Evolutionary conservation across 164 flowering plant species (phyloP).

Genomic region (Sextonia rubra): DNA sequence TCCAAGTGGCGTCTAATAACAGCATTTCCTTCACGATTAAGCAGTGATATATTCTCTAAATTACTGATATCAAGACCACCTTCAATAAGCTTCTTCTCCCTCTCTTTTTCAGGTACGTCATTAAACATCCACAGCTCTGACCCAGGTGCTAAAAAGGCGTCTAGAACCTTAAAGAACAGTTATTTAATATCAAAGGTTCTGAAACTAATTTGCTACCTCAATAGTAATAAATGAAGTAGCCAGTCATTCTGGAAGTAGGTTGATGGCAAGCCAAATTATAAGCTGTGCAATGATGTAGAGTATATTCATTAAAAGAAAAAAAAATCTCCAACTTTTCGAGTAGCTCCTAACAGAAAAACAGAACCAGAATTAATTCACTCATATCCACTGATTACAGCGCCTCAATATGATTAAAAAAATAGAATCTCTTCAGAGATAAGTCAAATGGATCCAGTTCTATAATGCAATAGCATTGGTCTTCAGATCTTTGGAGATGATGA

Average conservation of each 20-base stretch:
- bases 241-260: neutral
- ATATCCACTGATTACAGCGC: too few relatives aligned
- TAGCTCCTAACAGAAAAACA: neutral
- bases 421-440: too few relatives aligned
- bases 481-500: too few relatives aligned
- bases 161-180: constrained; percentile 46
- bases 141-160: constrained; percentile 67
- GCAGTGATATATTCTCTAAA: constrained; percentile 52
- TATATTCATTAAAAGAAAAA: too few relatives aligned
- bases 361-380: neutral
- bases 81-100: constrained; percentile 67
- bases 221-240: neutral
- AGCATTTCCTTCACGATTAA: constrained; percentile 82
- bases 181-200: neutral
- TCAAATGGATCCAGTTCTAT: too few relatives aligned
- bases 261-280: neutral
- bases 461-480: too few relatives aligned
- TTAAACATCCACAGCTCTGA: constrained; percentile 92
- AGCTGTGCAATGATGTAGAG: neutral
- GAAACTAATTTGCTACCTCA: neutral
- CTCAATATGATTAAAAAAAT: too few relatives aligned
- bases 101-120: constrained; percentile 68
- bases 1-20: constrained; percentile 78
- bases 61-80: constrained; percentile 67
- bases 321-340: too few relatives aligned